Base-by-base conservation (phyloP, 2,329 filamentous ascomycete species). In the Coleophoma crateriformis region DNA sequence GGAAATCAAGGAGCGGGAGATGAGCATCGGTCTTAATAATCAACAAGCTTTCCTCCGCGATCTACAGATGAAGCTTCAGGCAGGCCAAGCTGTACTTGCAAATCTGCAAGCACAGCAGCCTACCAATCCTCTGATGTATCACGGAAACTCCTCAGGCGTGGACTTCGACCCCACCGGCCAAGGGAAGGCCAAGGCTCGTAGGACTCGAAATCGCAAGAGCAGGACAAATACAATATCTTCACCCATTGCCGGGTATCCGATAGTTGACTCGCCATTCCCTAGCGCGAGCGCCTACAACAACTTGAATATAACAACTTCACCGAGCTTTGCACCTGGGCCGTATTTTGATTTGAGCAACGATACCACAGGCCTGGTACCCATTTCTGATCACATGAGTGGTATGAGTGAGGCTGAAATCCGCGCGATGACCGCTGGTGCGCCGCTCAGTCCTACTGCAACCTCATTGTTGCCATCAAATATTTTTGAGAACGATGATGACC, bases 381-480 rank as follows among this genome's bases (percentile, higher is more conserved):
- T 61, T 17, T 54, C 54, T 8, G 54, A 67, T 64, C 59, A 66
- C 58, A 58, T 71, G 53, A 56, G 70, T 53, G 59, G 65, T 10
- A 73, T 83, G 48, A 81, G 79, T 6, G 84, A 87, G 33, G 77
- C 81, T 2, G 83, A 86, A 15, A 68, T 85, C 4, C 79, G 80
- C 50, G 74, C 74, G 15, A 64, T 86, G 34, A 82, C 77, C 3
- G 78, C 75, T 15, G 82, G 80, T 27, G 87, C 85, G 2, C 86
- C 86, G 1, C 79, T 92, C 64, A 91, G 87, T 59, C 88, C 88
- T 2, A 87, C 86, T 4, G 88, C 88, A 2, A 83, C 86, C 27
- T 78, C 84, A 14, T 72, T 92, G 3, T 70, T 95, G 14, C 88
- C 88, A 0, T 87, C 87, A 1, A 81, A 79, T 51, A 70, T 86